phyloP scores from a whole-genome alignment of 2,329 filamentous ascomycete species.

The Thelonectria olida region DNA sequence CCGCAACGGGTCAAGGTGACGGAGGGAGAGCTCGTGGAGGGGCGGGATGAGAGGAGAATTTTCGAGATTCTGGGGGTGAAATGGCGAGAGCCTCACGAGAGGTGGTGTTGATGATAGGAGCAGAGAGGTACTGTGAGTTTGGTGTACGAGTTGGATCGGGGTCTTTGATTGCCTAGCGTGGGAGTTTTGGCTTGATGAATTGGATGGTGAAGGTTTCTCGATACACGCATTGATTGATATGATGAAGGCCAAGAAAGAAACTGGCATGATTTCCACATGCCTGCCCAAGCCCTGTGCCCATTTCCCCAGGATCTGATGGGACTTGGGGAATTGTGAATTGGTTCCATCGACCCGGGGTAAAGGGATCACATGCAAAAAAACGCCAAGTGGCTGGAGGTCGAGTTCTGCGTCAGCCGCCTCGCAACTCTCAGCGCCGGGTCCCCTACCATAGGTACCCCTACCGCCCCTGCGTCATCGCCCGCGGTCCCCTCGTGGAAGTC shows the following conservation, averaged over 20 bases:
- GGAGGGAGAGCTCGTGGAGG: conserved; percentile 77
- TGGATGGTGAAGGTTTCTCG: too few species aligned
- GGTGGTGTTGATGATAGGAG: conserved; percentile 69
- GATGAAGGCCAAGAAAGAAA: too few species aligned
- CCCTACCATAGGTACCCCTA: not conserved
- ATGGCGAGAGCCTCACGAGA: conserved; percentile 80
- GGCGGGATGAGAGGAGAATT: conserved; percentile 78
- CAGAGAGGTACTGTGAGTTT: not conserved
- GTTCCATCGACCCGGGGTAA: conserved; percentile 4
- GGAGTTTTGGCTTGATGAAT: not conserved
- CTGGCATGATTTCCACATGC: not conserved
- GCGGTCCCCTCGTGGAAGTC: not conserved
- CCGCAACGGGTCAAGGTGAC: conserved; percentile 67
- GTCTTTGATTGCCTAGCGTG: not conserved
- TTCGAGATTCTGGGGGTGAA: conserved; percentile 85
- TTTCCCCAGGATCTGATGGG: not conserved
- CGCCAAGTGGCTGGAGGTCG: not conserved
- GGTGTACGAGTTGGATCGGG: not conserved
- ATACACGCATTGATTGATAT: too few species aligned
- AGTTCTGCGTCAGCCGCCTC: too few species aligned
- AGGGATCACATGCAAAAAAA: conserved; percentile 20
- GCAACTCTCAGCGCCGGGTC: too few species aligned
- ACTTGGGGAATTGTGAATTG: too few species aligned
- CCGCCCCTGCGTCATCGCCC: not conserved
- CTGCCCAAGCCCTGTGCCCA: not conserved